Evolutionary conservation across 2,329 filamentous ascomycete genomes (phyloP).

Genomic region (Sordariomycetes sp.): DNA sequence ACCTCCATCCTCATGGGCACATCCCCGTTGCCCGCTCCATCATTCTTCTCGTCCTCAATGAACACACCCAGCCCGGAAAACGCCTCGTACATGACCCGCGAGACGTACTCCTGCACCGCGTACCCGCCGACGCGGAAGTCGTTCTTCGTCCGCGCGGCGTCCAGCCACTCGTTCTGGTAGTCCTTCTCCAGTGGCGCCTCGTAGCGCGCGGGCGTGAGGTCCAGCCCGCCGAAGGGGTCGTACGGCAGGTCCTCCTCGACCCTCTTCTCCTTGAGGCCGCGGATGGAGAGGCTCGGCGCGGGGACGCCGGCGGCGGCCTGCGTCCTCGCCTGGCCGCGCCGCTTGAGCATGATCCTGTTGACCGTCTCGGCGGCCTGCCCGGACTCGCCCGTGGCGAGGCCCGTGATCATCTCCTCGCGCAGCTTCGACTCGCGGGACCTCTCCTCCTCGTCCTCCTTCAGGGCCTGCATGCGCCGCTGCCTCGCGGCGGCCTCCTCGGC

Average conservation of each 20-base stretch:
- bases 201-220: conserved; percentile 60
- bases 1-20: conserved; percentile 8
- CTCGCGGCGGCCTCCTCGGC: conserved; percentile 58
- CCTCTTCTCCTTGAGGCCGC: conserved; percentile 52
- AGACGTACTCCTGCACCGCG: conserved; percentile 70
- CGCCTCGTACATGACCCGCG: conserved; percentile 73
- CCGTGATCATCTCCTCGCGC: conserved; percentile 59
- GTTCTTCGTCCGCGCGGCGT: conserved; percentile 52
- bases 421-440: conserved; percentile 51
- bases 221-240: conserved; percentile 75
- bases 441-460: conserved; percentile 61
- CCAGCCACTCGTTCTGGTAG: conserved; percentile 69
- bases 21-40: conserved; percentile 12
- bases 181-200: conserved; percentile 39
- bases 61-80: conserved; percentile 86
- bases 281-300: conserved; percentile 48
- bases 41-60: conserved; percentile 59
- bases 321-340: conserved; percentile 45
- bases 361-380: conserved; percentile 49
- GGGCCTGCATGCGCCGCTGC: conserved; percentile 46
- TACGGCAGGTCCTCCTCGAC: conserved; percentile 58
- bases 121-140: conserved; percentile 72
- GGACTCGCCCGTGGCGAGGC: conserved; percentile 49
- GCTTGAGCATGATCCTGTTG: conserved; percentile 59
- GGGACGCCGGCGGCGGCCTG: conserved; percentile 18